Conservation (phyloP, 2,329 filamentous ascomycete species). For the Proliferodiscus dingleyae region DNA sequence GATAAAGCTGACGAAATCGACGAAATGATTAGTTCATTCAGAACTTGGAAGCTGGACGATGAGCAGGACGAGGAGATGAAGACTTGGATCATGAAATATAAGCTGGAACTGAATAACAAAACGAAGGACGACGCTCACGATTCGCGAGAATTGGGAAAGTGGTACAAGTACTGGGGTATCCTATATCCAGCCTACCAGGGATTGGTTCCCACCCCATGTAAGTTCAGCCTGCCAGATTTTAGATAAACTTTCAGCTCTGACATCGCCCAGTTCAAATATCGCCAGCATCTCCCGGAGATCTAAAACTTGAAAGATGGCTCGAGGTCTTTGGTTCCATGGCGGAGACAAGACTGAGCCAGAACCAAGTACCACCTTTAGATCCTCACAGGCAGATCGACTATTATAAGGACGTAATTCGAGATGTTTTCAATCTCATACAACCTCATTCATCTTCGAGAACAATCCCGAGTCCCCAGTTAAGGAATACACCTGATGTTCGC, state of each 20-base stretch:
- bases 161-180: slow-evolving; percentile 1
- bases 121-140: slow-evolving; percentile 1
- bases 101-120: neutral
- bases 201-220: slow-evolving; percentile 1
- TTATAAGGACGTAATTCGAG: neutral
- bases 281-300: neutral
- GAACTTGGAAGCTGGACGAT: slow-evolving; percentile 2
- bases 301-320: slow-evolving; percentile 2
- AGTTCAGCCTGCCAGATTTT: neutral
- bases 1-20: slow-evolving; percentile 1
- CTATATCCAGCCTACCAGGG: neutral
- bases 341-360: neutral
- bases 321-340: neutral
- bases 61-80: slow-evolving; percentile 5
- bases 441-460: neutral
- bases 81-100: slow-evolving; percentile 2
- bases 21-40: neutral
- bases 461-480: neutral
- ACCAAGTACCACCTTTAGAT: neutral
- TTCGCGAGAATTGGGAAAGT: slow-evolving; percentile 3
- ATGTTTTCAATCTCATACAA: neutral
- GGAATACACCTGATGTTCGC: neutral
- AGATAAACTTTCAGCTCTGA: neutral
- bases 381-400: neutral
- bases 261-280: neutral